Evolutionary conservation across 345 rosid species (phyloP), one percentile per base, ranked within the genome.

Genomic region (Eucalyptus rudis): DNA sequence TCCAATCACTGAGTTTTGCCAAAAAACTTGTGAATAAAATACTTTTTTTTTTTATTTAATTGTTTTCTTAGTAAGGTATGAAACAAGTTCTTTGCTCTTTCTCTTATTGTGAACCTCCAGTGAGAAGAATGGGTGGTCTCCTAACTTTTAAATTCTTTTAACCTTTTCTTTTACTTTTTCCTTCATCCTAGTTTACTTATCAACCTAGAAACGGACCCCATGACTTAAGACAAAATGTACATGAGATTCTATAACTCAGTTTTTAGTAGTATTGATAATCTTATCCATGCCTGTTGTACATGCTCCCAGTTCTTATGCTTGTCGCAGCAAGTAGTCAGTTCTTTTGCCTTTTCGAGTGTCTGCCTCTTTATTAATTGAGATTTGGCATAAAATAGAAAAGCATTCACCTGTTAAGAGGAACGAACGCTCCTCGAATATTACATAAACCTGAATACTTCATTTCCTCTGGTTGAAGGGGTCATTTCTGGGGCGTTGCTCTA

Each of bases 401-500:
- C 5, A 19, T 36, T 36, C 27, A 19, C 47, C 81, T 36, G 81
- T 71, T 71, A 2, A 36, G 81, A 33, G 81, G 81, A 71, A 71
- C 40, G 45, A 36, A 33, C 24, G 2, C 13, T 17, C 81, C 81
- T 71, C 45, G 10, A 71, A 71, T 71, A 10, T 4, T 10, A 36
- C 81, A 36, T 71, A 10, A 19, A 71, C 45, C 13, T 71, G 83
- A 71, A 71, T 20, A 71, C 45, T 47, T 71, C 45, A 36, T 71
- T 36, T 36, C 8, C 83, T 36, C 86, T 89, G 29, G 44, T 8
- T 88, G 66, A 58, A 96, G 98, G 97, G 54, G 99, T 98, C 71
- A 97, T 96, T 31, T 98, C 99, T 2, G 99, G 98, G 13, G 99
- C 99, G 7, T 90, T 97, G 71, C 97, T 98, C 59, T 97, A 94